phyloP scores from a whole-genome alignment of 352 stramenopile genomes.

The Peronosclerospora sorghi region DNA sequence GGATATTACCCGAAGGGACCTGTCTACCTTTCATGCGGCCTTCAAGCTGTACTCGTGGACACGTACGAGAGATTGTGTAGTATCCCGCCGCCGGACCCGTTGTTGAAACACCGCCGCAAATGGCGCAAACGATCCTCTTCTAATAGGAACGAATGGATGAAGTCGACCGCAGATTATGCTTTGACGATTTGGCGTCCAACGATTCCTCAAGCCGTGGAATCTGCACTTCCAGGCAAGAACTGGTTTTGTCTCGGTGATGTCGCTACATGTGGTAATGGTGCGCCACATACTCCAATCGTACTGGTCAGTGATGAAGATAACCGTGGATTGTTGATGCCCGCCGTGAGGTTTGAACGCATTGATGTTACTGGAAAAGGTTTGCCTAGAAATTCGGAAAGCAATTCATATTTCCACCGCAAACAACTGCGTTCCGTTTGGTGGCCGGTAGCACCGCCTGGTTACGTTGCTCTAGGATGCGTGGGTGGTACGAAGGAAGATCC shows the following conservation, averaged over 20 bases:
- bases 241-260: constrained; percentile 75
- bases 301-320: constrained; percentile 46
- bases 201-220: constrained; percentile 31
- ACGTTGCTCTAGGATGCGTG: constrained; percentile 64
- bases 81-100: constrained; percentile 60
- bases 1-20: constrained; percentile 59
- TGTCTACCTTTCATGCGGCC: constrained; percentile 47
- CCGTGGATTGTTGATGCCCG: constrained; percentile 36
- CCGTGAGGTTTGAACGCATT: constrained; percentile 67
- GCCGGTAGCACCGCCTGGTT: constrained; percentile 66
- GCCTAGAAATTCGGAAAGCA: constrained; percentile 59
- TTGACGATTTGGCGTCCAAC: constrained; percentile 69
- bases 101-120: constrained; percentile 73
- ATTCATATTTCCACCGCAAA: constrained; percentile 72
- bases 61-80: constrained; percentile 78
- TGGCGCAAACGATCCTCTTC: constrained; percentile 51
- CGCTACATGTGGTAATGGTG: constrained; percentile 47
- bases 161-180: constrained; percentile 33
- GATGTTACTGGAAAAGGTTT: constrained; percentile 77
- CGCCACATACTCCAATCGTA: constrained; percentile 40
- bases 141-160: constrained; percentile 25
- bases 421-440: constrained; percentile 77
- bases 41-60: constrained; percentile 64
- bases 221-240: constrained; percentile 10
- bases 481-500: constrained; percentile 72